These are phyloP conservation scores for Monosporozyma yasuniensis DNA, from an alignment of 805 yeast species.

Conservation along the genomic window DNA sequence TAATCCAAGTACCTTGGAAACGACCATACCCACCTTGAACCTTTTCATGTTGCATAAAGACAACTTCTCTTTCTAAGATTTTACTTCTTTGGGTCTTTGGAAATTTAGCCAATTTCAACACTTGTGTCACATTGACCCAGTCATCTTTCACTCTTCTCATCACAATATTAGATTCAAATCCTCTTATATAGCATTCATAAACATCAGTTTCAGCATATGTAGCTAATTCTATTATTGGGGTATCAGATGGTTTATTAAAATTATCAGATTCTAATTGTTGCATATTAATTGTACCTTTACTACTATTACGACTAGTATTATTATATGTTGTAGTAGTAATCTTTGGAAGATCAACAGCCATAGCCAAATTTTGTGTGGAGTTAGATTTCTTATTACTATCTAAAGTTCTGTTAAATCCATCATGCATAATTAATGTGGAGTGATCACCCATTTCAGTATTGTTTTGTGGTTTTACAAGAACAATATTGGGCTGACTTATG, in stretches of 20 bases:
- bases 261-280: not conserved
- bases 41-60: constrained; percentile 61
- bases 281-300: not conserved
- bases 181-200: constrained; percentile 55
- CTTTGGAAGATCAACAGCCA: not conserved
- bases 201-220: constrained; percentile 46
- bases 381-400: not conserved
- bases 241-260: not conserved
- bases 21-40: constrained; percentile 82
- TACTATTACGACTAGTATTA: not conserved
- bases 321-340: constrained; percentile 2
- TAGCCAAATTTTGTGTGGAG: not conserved
- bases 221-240: constrained; percentile 29
- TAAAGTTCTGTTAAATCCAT: not conserved
- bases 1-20: constrained; percentile 84
- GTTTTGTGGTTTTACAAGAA: not conserved
- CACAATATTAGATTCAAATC: constrained; percentile 30
- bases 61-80: constrained; percentile 67
- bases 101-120: constrained; percentile 65
- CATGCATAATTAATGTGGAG: not conserved
- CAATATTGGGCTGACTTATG: not conserved
- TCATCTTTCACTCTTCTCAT: constrained; percentile 89
- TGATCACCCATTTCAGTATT: not conserved
- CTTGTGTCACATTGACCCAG: constrained; percentile 89
- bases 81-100: constrained; percentile 74